A percentile compares a stretch with the other conserved stretches of the same genome.
These are phyloP conservation scores for Clarireedia monteithiana DNA, from an alignment of 2,329 filamentous ascomycete genomes.

Conservation along the genomic window DNA sequence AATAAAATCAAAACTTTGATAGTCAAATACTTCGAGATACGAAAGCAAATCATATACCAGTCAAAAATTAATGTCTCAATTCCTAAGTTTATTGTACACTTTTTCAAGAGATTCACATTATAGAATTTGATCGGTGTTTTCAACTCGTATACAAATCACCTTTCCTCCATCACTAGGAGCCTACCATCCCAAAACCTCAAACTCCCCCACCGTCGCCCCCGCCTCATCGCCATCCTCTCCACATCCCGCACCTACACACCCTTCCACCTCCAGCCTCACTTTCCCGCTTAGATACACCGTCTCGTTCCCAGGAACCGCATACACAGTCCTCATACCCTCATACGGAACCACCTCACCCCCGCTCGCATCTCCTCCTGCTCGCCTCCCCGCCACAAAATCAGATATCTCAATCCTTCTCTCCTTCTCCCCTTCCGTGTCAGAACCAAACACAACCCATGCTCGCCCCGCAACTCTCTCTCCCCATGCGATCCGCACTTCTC, in stretches of 20 bases:
- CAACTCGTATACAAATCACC: no score
- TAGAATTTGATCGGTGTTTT: no score
- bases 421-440: no score
- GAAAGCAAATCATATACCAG: no score
- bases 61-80: no score
- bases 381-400: background rate
- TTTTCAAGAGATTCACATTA: no score
- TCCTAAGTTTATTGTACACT: no score
- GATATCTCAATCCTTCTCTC: background rate
- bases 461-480: background rate
- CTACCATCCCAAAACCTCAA: conserved; percentile 28
- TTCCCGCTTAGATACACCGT: conserved; percentile 17
- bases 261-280: conserved; percentile 34
- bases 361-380: background rate
- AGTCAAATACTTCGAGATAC: no score
- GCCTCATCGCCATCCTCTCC: conserved; percentile 22
- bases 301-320: conserved; percentile 7
- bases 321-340: conserved; percentile 12
- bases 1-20: no score
- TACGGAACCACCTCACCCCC: conserved; percentile 7
- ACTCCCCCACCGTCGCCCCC: conserved; percentile 45
- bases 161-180: background rate
- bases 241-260: conserved; percentile 29
- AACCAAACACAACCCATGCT: background rate
- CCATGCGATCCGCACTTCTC: background rate